Conservation (phyloP, 129 eudicot species). For the Centaurea solstitialis region DNA sequence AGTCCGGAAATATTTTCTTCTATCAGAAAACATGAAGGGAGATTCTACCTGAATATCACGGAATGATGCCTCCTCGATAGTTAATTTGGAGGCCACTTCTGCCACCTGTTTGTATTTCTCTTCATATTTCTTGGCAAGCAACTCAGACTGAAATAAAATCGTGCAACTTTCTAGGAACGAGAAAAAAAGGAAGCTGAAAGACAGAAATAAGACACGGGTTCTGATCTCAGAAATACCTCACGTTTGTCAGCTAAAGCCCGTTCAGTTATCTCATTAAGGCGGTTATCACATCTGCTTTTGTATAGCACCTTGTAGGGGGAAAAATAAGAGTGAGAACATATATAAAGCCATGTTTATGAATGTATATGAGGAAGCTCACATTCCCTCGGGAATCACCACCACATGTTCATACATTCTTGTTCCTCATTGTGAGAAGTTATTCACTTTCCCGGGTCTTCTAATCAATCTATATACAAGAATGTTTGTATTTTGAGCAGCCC, state of each 20-base stretch:
- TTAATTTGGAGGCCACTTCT: conserved; percentile 90
- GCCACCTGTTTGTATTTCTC: conserved; percentile 96
- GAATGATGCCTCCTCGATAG: conserved; percentile 93
- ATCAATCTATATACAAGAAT: background rate
- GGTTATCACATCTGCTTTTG: conserved; percentile 97
- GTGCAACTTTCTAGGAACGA: background rate
- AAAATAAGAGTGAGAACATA: background rate
- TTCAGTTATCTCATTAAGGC: conserved; percentile 96
- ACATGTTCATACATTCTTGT: background rate
- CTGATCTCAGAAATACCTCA: conserved; percentile 57
- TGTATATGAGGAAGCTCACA: background rate
- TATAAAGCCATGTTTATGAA: background rate
- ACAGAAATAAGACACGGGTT: conserved; percentile 13
- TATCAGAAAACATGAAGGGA: background rate
- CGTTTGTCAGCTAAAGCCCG: conserved; percentile 89
- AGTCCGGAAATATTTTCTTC: conserved; percentile 5
- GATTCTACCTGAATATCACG: conserved; percentile 80
- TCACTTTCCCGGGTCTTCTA: background rate
- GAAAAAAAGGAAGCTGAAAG: conserved; percentile 1
- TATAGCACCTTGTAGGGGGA: conserved; percentile 73
- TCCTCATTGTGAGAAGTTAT: background rate
- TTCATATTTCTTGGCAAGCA: conserved; percentile 88
- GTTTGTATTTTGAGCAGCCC: background rate
- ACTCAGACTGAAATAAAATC: conserved; percentile 66
- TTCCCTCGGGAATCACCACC: background rate